Conservation (phyloP, 2,329 filamentous ascomycete species). For the Aspergillus ibericus region DNA sequence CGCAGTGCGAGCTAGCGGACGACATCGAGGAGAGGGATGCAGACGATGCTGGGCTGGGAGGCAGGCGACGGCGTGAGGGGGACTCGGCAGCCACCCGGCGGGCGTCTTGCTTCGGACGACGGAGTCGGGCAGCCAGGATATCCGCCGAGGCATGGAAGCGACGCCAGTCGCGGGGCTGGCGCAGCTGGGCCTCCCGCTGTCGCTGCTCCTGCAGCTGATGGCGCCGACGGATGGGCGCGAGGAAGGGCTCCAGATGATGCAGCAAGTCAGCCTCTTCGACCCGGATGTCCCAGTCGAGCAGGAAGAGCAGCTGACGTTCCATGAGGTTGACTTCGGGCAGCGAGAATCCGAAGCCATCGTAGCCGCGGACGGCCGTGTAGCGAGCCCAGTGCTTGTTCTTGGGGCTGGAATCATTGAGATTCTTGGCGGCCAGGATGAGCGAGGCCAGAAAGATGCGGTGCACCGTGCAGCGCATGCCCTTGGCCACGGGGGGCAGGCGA, state of each 20-base stretch:
- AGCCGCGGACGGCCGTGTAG: slow-evolving; percentile 76
- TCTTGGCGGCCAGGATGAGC: slow-evolving; percentile 76
- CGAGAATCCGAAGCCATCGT: slow-evolving; percentile 82
- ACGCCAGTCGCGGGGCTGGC: slow-evolving; percentile 38
- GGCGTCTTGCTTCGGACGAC: slow-evolving; percentile 37
- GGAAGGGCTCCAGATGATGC: slow-evolving; percentile 80
- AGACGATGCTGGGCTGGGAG: slow-evolving; percentile 31
- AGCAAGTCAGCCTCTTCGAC: slow-evolving; percentile 85
- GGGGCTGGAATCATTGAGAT: slow-evolving; percentile 95
- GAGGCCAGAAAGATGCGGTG: slow-evolving; percentile 91
- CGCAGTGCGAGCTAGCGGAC: slow-evolving; percentile 14
- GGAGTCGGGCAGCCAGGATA: slow-evolving; percentile 36
- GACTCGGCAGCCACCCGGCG: slow-evolving; percentile 21
- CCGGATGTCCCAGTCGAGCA: slow-evolving; percentile 90
- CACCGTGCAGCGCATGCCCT: slow-evolving; percentile 92
- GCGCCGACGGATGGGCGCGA: slow-evolving; percentile 74
- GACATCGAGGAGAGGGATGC: slow-evolving; percentile 21
- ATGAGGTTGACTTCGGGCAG: slow-evolving; percentile 97
- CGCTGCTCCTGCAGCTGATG: slow-evolving; percentile 56
- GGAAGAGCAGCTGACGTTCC: slow-evolving; percentile 96
- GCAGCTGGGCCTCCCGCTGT: slow-evolving; percentile 35
- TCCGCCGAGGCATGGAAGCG: slow-evolving; percentile 38
- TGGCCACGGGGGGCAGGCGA: slow-evolving; percentile 87
- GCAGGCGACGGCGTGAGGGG: slow-evolving; percentile 24
- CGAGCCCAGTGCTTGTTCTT: slow-evolving; percentile 99